Evolutionary conservation across 257 asterid species (phyloP), one percentile per base, ranked within the genome.

Genomic region (Primulina tabacum): DNA sequence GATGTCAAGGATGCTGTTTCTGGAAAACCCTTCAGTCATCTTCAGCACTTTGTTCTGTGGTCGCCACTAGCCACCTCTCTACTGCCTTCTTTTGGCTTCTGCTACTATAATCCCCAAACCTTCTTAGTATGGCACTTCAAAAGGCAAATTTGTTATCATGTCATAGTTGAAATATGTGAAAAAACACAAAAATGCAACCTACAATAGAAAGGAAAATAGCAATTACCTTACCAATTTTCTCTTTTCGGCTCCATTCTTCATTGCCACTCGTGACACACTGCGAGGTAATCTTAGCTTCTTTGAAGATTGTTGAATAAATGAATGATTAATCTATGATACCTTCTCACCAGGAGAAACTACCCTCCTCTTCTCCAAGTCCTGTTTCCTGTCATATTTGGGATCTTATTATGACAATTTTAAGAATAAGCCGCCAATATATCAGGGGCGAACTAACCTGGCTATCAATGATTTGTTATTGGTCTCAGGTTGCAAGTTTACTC

Each of bases 261-360:
- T 14, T 47, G 18, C 18, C n/a, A 0, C 18, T 47, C 2, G 18
- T 11, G 7, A 0, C 53, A 43, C 7, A 12, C 53, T 12, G 2
- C n/a, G 1, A 43, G 7, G 6, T 43, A 43, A 1, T 12, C 17
- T 43, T 43, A 43, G 55, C 18, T 43, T 43, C 55, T 43, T 43
- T 43, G 55, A 12, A 3, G 18, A 43, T 18, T 4, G 18, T 43
- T 1, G 55, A 43, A 12, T 43, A 40, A 40, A 40, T 2, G 52
- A 40, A 10, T 40, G 10, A 2, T 40, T 9, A 40, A 11, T 40
- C 52, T 43, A 0, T 43, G 18, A 14, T 66, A 89, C 95, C 96
- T 91, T 91, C 70, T 96, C 96, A 74, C 97, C 96, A 64, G 89
- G 96, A 59, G 95, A 81, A 64, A 84, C 87, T 9, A 84, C 84